Evolutionary conservation across 805 yeast species (phyloP).

Genomic region (Hanseniaspora nectarophila): DNA sequence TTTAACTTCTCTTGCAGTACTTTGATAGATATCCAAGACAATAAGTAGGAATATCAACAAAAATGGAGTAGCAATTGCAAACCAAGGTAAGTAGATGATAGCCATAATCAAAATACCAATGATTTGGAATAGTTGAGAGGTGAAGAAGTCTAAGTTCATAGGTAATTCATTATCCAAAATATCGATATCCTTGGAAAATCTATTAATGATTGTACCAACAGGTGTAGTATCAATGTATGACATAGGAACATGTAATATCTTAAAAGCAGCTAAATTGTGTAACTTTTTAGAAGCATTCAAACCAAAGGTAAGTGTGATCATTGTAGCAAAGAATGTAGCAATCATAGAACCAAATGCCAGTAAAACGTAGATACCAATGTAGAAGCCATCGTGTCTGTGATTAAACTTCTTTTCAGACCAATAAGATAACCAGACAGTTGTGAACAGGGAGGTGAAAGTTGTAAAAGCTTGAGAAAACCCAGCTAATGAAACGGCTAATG

Average conservation of each 20-base stretch:
- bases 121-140: constrained; percentile 37
- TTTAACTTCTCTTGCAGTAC: constrained; percentile 64
- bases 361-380: constrained; percentile 64
- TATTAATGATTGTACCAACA: constrained; percentile 70
- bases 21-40: constrained; percentile 47
- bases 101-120: constrained; percentile 52
- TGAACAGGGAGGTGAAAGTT: constrained; percentile 44
- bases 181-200: constrained; percentile 72
- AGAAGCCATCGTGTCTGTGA: constrained; percentile 39
- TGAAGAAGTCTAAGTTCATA: constrained; percentile 52
- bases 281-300: constrained; percentile 46
- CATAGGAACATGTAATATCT: constrained; percentile 68
- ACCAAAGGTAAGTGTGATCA: constrained; percentile 38
- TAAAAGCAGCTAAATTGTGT: constrained; percentile 49
- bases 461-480: constrained; percentile 25
- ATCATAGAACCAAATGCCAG: constrained; percentile 39
- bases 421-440: constrained; percentile 72
- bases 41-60: constrained; percentile 34
- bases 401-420: constrained; percentile 56
- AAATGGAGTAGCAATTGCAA: constrained; percentile 53
- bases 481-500: constrained; percentile 23
- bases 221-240: constrained; percentile 76
- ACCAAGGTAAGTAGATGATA: constrained; percentile 64
- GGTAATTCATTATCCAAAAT: constrained; percentile 61
- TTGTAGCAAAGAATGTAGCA: constrained; percentile 34